Evolutionary conservation across 2,329 filamentous ascomycete genomes (phyloP).

Genomic region (Colletotrichum sp.): DNA sequence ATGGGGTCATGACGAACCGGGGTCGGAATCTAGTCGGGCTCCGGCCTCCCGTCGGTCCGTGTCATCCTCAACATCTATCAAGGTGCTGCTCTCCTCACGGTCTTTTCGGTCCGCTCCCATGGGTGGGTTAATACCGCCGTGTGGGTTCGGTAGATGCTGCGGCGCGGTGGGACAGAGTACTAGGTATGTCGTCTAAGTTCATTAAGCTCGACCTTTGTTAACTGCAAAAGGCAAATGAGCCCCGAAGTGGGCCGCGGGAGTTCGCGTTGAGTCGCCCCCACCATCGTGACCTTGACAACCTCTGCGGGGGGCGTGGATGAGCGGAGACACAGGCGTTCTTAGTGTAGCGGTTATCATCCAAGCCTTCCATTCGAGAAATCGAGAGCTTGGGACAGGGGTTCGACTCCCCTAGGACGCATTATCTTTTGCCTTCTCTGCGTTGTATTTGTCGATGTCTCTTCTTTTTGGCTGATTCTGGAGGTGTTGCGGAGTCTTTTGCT

Average conservation of each 20-base stretch:
- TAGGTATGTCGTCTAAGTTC: neutral
- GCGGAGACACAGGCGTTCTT: neutral
- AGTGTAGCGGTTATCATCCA: neutral
- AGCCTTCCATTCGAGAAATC: neutral
- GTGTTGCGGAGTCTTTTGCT: neutral
- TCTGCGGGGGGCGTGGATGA: accelerated
- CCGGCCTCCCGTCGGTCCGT: neutral
- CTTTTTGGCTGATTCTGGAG: neutral
- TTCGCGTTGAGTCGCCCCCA: neutral
- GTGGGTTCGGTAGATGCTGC: neutral
- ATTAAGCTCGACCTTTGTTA: neutral
- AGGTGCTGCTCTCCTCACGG: neutral
- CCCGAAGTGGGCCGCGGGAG: neutral
- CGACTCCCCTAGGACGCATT: neutral
- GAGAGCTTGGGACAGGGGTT: neutral
- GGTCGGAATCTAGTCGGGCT: neutral
- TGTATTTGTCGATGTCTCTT: neutral
- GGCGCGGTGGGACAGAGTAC: neutral
- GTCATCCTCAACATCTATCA: neutral
- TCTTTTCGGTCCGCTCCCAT: neutral
- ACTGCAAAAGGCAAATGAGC: neutral
- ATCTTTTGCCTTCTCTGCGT: neutral
- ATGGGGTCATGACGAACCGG: neutral
- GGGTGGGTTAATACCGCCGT: neutral
- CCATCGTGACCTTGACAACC: neutral